Evolutionary conservation across 75 land plant genomes (phyloP).

Genomic region (Cunninghamia lanceolata): DNA sequence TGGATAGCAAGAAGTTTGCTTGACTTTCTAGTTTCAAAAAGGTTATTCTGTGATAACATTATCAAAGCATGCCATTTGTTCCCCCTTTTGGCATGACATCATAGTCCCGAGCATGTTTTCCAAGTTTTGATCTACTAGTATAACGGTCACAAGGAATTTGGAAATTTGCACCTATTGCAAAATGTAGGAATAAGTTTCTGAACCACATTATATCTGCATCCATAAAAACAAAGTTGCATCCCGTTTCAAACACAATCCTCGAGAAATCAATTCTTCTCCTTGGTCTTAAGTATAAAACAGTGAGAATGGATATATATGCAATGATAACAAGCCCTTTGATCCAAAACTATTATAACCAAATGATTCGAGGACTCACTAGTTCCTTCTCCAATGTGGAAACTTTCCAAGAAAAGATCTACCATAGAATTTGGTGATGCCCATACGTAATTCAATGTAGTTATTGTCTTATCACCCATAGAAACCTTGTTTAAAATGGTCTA

Average conservation of each 20-base stretch:
- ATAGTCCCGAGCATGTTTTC: too few relatives aligned
- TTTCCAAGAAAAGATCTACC: constrained; percentile 71
- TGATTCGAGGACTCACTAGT: constrained; percentile 50
- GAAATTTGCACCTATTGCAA: constrained; percentile 59
- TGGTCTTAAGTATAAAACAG: constrained; percentile 60
- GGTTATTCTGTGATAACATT: too few relatives aligned
- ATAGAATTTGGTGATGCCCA: constrained; percentile 67
- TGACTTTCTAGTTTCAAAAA: too few relatives aligned
- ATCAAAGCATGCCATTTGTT: too few relatives aligned
- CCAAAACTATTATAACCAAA: constrained; percentile 68
- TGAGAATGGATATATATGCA: constrained; percentile 52
- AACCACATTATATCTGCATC: constrained; percentile 96
- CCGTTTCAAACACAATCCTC: constrained; percentile 54
- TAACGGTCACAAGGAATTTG: constrained; percentile 89
- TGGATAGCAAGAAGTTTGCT: too few relatives aligned
- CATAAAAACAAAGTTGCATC: constrained; percentile 76
- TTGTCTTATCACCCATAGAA: constrained; percentile 50
- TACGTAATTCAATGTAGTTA: constrained; percentile 76
- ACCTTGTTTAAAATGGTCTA: constrained; percentile 51
- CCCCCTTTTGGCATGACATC: too few relatives aligned
- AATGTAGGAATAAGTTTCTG: constrained; percentile 70
- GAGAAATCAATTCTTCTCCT: constrained; percentile 76
- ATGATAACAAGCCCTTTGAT: constrained; percentile 49
- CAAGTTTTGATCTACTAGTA: constrained; percentile 49
- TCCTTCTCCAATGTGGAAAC: constrained; percentile 53